Evolutionary conservation across 768 basidiomycete species (phyloP).

Genomic region (Russula dissimulans): DNA sequence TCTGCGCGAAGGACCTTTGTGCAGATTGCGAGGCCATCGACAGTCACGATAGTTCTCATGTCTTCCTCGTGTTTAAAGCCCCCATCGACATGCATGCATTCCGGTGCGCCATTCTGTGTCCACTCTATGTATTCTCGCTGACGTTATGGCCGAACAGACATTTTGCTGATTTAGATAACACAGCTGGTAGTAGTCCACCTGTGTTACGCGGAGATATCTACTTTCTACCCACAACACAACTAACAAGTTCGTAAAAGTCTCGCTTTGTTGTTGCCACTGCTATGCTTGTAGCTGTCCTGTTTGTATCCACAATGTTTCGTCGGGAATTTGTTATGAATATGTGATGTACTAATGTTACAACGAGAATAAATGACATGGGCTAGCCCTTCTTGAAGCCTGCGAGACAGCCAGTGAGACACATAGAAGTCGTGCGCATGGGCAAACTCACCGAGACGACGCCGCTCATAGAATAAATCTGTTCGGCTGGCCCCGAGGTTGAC

Average conservation of each 20-base stretch:
- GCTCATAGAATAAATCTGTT: conserved; percentile 88
- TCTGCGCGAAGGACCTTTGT: conserved; percentile 84
- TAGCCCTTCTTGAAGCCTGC: conserved; percentile 64
- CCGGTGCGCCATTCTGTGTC: conserved; percentile 37
- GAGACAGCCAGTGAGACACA: not conserved
- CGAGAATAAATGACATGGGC: not conserved
- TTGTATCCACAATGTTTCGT: not conserved
- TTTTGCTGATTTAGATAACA: conserved; percentile 10
- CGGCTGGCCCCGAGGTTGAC: conserved; percentile 92
- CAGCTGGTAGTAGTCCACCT: conserved; percentile 8
- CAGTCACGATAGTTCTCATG: conserved; percentile 72
- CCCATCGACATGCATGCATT: conserved; percentile 69
- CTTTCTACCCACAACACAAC: not conserved
- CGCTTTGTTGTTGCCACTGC: not conserved
- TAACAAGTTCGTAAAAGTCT: not conserved
- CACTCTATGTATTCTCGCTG: conserved; percentile 1
- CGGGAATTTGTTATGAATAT: not conserved
- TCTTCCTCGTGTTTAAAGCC: conserved; percentile 86
- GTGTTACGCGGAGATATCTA: conserved; percentile 7
- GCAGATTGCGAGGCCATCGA: conserved; percentile 71
- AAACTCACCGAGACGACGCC: conserved; percentile 65
- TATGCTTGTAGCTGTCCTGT: not conserved
- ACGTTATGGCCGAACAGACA: not conserved
- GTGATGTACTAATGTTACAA: not conserved
- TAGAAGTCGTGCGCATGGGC: not conserved